These are phyloP conservation scores for Aspergillus conjunctus DNA, from an alignment of 495 filamentous ascomycete genomes.

Conservation along the genomic window DNA sequence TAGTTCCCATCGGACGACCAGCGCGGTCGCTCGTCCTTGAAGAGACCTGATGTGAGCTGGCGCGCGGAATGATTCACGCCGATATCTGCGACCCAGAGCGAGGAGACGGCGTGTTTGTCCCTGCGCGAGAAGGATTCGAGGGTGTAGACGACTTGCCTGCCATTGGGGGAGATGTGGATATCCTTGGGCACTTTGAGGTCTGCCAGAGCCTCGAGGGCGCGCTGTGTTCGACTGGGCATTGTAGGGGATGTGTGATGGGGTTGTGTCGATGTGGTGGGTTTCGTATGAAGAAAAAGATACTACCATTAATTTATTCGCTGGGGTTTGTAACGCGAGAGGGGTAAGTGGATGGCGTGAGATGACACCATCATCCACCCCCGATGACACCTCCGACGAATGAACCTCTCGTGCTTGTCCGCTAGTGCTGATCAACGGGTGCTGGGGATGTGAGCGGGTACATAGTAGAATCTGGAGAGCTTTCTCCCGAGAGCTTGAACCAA, in stretches of 20 bases:
- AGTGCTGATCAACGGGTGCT: too few species aligned
- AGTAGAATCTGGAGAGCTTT: too few species aligned
- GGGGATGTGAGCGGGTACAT: too few species aligned
- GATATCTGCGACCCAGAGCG: conserved; percentile 28
- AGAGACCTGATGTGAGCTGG: conserved; percentile 30
- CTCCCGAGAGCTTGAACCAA: too few species aligned
- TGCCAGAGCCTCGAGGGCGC: conserved; percentile 15
- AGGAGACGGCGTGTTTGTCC: conserved; percentile 21
- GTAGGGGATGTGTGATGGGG: neutral
- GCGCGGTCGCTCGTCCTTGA: conserved; percentile 24
- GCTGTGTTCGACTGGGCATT: neutral
- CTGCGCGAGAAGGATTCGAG: conserved; percentile 24
- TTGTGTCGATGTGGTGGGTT: neutral
- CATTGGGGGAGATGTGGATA: conserved; percentile 27
- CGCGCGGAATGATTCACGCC: conserved; percentile 22
- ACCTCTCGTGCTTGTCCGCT: too few species aligned
- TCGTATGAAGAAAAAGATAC: neutral
- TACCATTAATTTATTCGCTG: neutral
- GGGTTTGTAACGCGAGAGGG: conserved; percentile 4
- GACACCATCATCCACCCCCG: conserved; percentile 6
- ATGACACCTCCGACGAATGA: too few species aligned
- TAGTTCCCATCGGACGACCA: conserved; percentile 28
- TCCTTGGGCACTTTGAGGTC: conserved; percentile 29
- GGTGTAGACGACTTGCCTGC: conserved; percentile 23
- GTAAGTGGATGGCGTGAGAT: conserved; percentile 11